Percentiles rank a stretch among this genome's conserved stretches.
These are phyloP conservation scores for Pilatotrama ljubarskyi DNA, from an alignment of 768 basidiomycete genomes.

Conservation along the genomic window DNA sequence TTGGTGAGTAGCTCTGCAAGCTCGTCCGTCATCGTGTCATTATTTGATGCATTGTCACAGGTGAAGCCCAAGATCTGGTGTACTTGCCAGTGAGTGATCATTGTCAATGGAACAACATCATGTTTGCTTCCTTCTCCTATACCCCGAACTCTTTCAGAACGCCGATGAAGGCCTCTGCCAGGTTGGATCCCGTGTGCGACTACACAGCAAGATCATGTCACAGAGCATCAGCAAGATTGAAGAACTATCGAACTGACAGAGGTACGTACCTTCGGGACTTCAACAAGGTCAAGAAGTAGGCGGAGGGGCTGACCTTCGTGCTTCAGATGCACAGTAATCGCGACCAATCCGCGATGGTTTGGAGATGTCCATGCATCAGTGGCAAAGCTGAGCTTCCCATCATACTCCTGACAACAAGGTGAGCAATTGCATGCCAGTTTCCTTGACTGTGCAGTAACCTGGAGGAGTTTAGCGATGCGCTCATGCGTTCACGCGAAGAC, in stretches of 20 bases:
- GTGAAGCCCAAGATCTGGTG: constrained; percentile 20
- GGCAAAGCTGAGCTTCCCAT: constrained; percentile 33
- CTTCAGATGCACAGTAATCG: constrained; percentile 36
- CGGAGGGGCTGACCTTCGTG: constrained; percentile 29
- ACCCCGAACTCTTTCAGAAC: constrained; percentile 32
- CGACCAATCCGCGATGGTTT: constrained; percentile 36
- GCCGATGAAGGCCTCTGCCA: constrained; percentile 28
- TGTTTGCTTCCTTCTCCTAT: constrained; percentile 36
- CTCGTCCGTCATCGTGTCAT: not conserved
- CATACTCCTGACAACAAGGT: constrained; percentile 36
- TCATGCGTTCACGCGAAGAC: constrained; percentile 28
- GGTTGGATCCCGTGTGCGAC: constrained; percentile 33
- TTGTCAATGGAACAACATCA: no score
- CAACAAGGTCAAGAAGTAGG: constrained; percentile 39
- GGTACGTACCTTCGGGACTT: constrained; percentile 32
- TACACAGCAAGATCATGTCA: not conserved
- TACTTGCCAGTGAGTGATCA: not conserved
- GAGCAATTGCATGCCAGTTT: no score
- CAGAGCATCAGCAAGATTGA: no score
- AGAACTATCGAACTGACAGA: no score
- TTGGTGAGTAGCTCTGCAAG: not conserved
- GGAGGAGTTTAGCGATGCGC: constrained; percentile 27
- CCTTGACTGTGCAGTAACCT: no score
- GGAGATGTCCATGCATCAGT: constrained; percentile 42
- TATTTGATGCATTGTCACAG: constrained; percentile 22